Percentiles rank a stretch among this genome's conserved stretches.
phyloP scores from a whole-genome alignment of 192 early-diverging fungal genomes.

The Linderina pennispora region DNA sequence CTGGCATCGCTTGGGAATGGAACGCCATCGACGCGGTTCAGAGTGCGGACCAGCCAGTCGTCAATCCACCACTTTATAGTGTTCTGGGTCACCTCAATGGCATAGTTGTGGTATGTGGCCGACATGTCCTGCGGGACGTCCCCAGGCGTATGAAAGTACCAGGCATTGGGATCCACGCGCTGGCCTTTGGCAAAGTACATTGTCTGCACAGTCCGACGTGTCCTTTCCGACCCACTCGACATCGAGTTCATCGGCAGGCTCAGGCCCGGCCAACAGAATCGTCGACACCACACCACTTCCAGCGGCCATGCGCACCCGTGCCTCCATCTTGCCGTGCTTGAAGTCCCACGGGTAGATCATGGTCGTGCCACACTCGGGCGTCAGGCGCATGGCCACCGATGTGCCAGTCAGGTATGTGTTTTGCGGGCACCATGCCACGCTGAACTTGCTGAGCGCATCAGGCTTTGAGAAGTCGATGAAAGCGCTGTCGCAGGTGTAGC shows the following conservation, averaged over 20 bases:
- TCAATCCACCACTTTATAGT: conserved; percentile 56
- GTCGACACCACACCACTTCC: conserved; percentile 50
- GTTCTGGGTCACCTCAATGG: conserved; percentile 52
- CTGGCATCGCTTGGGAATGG: conserved; percentile 30
- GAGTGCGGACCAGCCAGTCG: conserved; percentile 37
- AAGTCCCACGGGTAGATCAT: conserved; percentile 30
- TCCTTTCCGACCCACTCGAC: conserved; percentile 59
- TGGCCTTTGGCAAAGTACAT: conserved; percentile 51
- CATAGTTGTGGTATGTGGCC: conserved; percentile 48
- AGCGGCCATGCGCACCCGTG: conserved; percentile 17
- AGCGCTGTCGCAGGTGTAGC: conserved; percentile 22
- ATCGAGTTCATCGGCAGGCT: conserved; percentile 56
- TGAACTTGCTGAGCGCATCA: conserved; percentile 23
- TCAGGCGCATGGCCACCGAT: conserved; percentile 27
- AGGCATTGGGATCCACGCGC: conserved; percentile 30
- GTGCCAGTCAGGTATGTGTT: conserved; percentile 27
- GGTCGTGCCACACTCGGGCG: conserved; percentile 36
- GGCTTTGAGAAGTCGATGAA: conserved; percentile 25
- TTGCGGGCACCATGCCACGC: conserved; percentile 39
- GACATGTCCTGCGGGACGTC: conserved; percentile 31
- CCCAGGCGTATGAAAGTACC: conserved; percentile 25
- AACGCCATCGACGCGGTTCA: conserved; percentile 12
- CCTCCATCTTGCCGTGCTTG: conserved; percentile 34
- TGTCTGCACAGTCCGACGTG: conserved; percentile 38
- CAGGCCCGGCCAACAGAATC: conserved; percentile 43